Conservation (phyloP, 73 alveolate species). For the Uronychia setigera region DNA sequence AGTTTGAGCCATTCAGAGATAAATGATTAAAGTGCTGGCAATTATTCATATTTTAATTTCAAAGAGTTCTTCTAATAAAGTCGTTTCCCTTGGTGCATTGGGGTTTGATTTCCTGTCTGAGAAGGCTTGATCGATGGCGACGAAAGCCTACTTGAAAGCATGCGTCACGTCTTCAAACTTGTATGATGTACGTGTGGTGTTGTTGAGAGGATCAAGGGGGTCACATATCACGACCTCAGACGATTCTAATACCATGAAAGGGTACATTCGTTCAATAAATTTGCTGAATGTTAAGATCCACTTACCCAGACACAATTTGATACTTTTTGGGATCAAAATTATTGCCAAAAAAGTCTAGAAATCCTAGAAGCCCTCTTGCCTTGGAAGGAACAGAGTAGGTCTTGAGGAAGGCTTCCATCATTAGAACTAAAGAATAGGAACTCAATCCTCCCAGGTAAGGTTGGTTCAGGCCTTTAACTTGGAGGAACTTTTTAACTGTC, state of each 20-base stretch:
- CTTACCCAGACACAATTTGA: constrained; percentile 5
- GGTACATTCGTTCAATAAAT: neutral
- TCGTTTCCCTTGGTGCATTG: no score
- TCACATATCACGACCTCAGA: constrained; percentile 7
- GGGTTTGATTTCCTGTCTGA: neutral
- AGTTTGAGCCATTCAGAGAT: no score
- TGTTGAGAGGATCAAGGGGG: constrained; percentile 34
- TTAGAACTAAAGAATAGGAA: constrained; percentile 45
- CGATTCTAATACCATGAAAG: neutral
- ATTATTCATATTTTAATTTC: no score
- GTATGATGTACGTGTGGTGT: constrained; percentile 43
- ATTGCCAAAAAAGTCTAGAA: constrained; percentile 38
- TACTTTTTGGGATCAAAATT: constrained; percentile 31
- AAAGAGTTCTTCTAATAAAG: no score
- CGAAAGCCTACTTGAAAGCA: neutral
- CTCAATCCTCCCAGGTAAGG: constrained; percentile 50
- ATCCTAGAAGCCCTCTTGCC: constrained; percentile 26
- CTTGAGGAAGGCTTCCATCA: constrained; percentile 37
- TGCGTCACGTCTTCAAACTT: constrained; percentile 17
- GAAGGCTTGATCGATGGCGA: neutral
- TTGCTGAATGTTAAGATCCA: neutral
- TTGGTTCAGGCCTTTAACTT: constrained; percentile 11
- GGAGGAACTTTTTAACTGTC: constrained; percentile 36
- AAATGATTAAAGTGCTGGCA: no score
- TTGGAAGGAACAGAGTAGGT: constrained; percentile 3